A percentile compares a stretch with the other conserved stretches of the same genome.
These are phyloP conservation scores for Aphanomyces invadans DNA, from an alignment of 352 stramenopile genomes.

Conservation along the genomic window DNA sequence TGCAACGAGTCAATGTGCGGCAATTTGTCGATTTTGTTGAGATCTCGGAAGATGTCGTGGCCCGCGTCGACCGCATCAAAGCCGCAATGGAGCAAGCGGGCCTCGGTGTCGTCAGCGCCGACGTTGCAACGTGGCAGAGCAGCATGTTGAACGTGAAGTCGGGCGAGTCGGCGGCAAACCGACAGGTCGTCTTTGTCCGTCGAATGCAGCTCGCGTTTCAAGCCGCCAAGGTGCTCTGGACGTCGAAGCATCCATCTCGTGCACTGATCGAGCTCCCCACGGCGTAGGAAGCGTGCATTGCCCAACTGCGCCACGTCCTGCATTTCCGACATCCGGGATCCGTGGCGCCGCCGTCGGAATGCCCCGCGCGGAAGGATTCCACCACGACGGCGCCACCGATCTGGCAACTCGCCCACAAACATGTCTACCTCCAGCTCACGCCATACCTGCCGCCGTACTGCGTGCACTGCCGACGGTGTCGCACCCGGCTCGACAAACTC, in stretches of 20 bases:
- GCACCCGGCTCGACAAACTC: conserved; percentile 14
- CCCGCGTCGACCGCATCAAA: conserved; percentile 8
- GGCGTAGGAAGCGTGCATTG: neutral
- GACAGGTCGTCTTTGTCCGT: neutral
- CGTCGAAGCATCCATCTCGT: too few species aligned
- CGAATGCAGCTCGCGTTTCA: conserved; percentile 4
- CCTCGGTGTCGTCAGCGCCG: conserved; percentile 10
- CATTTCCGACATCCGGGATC: neutral
- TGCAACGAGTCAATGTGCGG: neutral
- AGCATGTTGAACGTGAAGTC: conserved; percentile 23
- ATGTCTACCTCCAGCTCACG: conserved; percentile 18
- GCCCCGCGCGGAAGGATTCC: too few species aligned
- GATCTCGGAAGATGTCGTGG: conserved; percentile 10
- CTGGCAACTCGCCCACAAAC: conserved; percentile 22
- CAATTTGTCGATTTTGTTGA: conserved; percentile 22
- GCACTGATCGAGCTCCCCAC: too few species aligned
- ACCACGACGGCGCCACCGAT: too few species aligned
- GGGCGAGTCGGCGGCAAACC: neutral
- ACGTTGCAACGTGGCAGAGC: conserved; percentile 12
- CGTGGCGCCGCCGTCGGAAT: too few species aligned
- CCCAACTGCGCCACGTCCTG: conserved; percentile 1
- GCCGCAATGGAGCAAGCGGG: conserved; percentile 9
- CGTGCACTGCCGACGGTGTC: conserved; percentile 3
- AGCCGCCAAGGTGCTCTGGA: neutral
- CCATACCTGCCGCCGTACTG: conserved; percentile 2